These are phyloP conservation scores for Cardamine resedifolia DNA, from an alignment of 345 rosid genomes.

Conservation along the genomic window DNA sequence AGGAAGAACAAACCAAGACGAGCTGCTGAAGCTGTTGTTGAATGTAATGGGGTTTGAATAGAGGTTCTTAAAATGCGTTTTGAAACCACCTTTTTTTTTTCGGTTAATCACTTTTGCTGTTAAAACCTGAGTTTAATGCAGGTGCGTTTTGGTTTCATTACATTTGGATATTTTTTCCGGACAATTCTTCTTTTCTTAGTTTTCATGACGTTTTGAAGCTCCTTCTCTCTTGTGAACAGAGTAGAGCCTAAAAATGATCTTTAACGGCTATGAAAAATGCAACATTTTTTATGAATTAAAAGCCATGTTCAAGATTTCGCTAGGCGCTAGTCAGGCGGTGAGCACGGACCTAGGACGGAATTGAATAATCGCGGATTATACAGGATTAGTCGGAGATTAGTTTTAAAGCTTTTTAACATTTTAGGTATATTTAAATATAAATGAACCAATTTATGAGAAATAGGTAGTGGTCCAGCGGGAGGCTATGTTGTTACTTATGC, in stretches of 20 bases:
- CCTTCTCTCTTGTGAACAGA: background rate
- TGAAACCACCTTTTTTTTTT: constrained; percentile 4
- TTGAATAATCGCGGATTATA: no score
- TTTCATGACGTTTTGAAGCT: constrained; percentile 13
- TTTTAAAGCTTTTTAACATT: no score
- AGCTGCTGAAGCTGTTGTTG: constrained; percentile 85
- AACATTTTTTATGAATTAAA: no score
- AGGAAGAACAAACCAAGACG: constrained; percentile 79
- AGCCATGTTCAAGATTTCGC: no score
- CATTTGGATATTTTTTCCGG: no score
- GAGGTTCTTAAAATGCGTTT: constrained; percentile 19
- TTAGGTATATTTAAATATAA: no score
- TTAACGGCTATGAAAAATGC: constrained; percentile 1
- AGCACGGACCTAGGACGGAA: no score
- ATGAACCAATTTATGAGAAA: no score
- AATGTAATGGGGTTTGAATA: constrained; percentile 51
- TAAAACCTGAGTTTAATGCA: constrained; percentile 28
- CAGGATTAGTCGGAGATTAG: no score
- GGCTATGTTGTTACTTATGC: no score
- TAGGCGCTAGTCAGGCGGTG: no score
- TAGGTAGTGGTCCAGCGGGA: no score
- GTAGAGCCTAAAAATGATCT: background rate
- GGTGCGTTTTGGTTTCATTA: constrained; percentile 24
- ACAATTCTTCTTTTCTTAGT: background rate
- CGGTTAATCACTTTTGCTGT: background rate